A percentile compares a stretch with the other conserved stretches of the same genome.
Evolutionary conservation across 164 flowering plant genomes (phyloP).

Genomic region (Cinnamomum micranthum): DNA sequence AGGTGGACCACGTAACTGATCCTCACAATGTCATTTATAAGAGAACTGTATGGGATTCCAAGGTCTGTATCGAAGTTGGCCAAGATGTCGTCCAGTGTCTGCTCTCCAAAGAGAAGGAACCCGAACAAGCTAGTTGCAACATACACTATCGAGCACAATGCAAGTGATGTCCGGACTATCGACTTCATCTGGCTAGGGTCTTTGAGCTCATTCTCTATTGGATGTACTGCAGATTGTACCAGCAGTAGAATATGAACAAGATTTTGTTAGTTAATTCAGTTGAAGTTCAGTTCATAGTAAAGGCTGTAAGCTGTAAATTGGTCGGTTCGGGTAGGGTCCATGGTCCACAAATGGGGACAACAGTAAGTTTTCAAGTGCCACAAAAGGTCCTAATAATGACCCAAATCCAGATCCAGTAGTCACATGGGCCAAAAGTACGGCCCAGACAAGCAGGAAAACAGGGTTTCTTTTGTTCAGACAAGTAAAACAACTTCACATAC

Average conservation of each 20-base stretch:
- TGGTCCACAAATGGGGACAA: too few relatives aligned
- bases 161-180: conserved; percentile 49
- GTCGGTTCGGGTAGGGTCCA: too few relatives aligned
- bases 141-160: conserved; percentile 51
- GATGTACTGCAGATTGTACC: conserved; percentile 45
- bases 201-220: conserved; percentile 66
- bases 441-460: too few relatives aligned
- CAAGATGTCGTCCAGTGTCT: conserved; percentile 62
- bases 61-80: conserved; percentile 74
- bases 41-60: conserved; percentile 47
- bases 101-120: conserved; percentile 63
- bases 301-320: too few relatives aligned
- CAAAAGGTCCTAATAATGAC: too few relatives aligned
- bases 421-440: too few relatives aligned
- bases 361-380: too few relatives aligned
- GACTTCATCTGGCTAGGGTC: conserved; percentile 61
- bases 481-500: conserved; percentile 29
- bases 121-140: conserved; percentile 72
- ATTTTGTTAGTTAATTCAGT: background rate
- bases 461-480: too few relatives aligned
- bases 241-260: too few relatives aligned
- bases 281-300: background rate
- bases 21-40: conserved; percentile 53
- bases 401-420: too few relatives aligned
- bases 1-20: conserved; percentile 71